Base-by-base conservation (phyloP, 192 early-diverging fungal species). In the Phlyctochytrium bullatum region DNA sequence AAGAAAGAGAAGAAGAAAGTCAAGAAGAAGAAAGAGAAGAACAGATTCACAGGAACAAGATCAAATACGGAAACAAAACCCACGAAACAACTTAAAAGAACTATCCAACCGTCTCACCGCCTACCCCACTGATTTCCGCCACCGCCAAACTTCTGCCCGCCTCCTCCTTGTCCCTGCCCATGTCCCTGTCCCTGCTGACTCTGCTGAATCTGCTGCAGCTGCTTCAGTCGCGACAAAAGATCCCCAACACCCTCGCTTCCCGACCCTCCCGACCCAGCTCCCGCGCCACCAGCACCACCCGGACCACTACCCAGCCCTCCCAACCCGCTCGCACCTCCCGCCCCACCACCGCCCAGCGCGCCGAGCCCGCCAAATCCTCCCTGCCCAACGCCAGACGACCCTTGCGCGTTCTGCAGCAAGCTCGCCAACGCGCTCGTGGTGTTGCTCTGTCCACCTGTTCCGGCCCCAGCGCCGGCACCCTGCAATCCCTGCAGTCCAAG, bases 201-300 rank as follows among this genome's bases (percentile, higher is more conserved):
- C 27, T 65, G 51, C n/a, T 72, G 56, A 28, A 72, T 32, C 50
- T 72, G 70, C 50, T 72, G 70, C 24, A 72, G 28, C 47, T 66
- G 70, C 34, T 72, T 72, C 23, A 72, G 30, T 23, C 33, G n/a
- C 23, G 35, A 54, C 34, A 72, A 40, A 52, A 72, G 57, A 31
- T 72, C 70, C 10, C 57, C 36, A 2, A 72, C 70, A 52, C 64
- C 64, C 3, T 53, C 52, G 32, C 28, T 53, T 17, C 4, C 32
- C 20, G 4, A 57, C n/a, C n/a, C n/a, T n/a, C n/a, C n/a, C n/a
- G n/a, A n/a, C n/a, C n/a, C 16, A 34, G 25, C 61, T 14, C 28
- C 27, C 61, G 30, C 34, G 12, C 14, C 10, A 10, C 17, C 25
- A 60, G 32, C 34, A 10, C 23, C 24, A 14, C 33, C 28, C 0